These are phyloP conservation scores for Erigeron philadelphicus DNA, from an alignment of 140 eudicot species.

Conservation along the genomic window DNA sequence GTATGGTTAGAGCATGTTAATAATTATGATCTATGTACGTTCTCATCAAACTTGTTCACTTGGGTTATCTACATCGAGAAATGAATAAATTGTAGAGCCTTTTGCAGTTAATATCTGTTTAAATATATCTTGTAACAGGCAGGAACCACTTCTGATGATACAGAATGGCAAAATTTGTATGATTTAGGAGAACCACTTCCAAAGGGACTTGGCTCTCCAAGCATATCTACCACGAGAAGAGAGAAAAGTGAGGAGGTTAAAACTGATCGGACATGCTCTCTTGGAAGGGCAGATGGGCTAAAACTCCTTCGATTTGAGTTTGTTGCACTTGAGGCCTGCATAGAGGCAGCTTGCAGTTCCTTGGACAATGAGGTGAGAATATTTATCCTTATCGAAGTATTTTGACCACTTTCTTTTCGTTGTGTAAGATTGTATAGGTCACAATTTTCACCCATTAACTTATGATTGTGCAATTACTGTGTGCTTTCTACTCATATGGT, in stretches of 20 bases:
- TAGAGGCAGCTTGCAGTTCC: conserved; percentile 89
- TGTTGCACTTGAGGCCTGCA: conserved; percentile 81
- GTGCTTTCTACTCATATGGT: background rate
- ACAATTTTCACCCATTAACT: background rate
- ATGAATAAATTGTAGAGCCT: background rate
- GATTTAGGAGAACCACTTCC: conserved; percentile 57
- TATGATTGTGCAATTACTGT: background rate
- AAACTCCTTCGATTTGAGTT: conserved; percentile 81
- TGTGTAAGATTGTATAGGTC: background rate
- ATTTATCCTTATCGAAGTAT: background rate
- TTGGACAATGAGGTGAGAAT: conserved; percentile 63
- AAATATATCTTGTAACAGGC: conserved; percentile 35
- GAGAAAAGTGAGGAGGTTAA: conserved; percentile 38
- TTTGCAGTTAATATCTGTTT: background rate
- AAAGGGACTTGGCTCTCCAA: conserved; percentile 42
- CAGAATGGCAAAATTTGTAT: conserved; percentile 59
- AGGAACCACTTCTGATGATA: conserved; percentile 44
- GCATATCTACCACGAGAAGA: conserved; percentile 38
- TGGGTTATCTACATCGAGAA: too few relatives aligned
- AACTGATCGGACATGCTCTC: conserved; percentile 40
- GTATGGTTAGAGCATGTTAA: too few relatives aligned
- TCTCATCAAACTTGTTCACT: too few relatives aligned
- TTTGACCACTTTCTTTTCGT: background rate
- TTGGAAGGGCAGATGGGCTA: conserved; percentile 60
- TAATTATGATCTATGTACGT: too few relatives aligned